Percentiles rank a stretch among this genome's conserved stretches.
Evolutionary conservation across 1,284 basidiomycete genomes (phyloP).

Genomic region (Ustilago loliicola): DNA sequence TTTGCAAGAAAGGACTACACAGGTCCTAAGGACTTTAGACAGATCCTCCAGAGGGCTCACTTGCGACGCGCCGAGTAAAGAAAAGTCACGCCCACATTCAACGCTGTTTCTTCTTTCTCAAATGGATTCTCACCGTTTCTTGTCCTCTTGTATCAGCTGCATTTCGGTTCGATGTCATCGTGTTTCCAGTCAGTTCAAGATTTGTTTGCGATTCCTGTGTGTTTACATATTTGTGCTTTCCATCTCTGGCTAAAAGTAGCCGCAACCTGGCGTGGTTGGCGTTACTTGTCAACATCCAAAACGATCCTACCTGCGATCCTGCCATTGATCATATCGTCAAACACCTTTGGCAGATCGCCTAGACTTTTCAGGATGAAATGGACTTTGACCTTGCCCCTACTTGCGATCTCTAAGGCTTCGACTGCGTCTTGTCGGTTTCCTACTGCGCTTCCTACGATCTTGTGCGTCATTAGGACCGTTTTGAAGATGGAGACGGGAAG

Average conservation of each 20-base stretch:
- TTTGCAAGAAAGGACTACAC: constrained; percentile 30
- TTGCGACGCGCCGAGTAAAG: constrained; percentile 15
- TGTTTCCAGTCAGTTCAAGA: background rate
- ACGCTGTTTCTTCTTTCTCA: background rate
- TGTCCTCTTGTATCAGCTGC: background rate
- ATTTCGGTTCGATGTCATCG: background rate
- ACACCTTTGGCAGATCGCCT: constrained; percentile 74
- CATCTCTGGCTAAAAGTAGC: background rate
- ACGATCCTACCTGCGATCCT: constrained; percentile 78
- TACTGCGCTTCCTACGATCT: constrained; percentile 82
- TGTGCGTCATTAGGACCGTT: constrained; percentile 74
- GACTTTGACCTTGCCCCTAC: constrained; percentile 78
- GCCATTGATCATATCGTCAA: constrained; percentile 75
- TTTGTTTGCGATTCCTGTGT: background rate
- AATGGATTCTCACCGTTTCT: background rate
- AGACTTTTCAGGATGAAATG: constrained; percentile 75
- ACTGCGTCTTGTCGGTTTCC: constrained; percentile 72
- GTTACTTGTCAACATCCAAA: constrained; percentile 72
- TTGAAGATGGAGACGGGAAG: constrained; percentile 82
- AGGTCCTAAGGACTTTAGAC: constrained; percentile 24
- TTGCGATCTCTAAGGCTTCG: constrained; percentile 78
- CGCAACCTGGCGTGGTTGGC: background rate
- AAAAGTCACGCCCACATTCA: background rate
- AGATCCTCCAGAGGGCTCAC: constrained; percentile 27
- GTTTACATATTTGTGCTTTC: background rate